A percentile compares a stretch with the other conserved stretches of the same genome.
Conservation (phyloP, 495 filamentous ascomycete species). For the Cercophora samala region DNA sequence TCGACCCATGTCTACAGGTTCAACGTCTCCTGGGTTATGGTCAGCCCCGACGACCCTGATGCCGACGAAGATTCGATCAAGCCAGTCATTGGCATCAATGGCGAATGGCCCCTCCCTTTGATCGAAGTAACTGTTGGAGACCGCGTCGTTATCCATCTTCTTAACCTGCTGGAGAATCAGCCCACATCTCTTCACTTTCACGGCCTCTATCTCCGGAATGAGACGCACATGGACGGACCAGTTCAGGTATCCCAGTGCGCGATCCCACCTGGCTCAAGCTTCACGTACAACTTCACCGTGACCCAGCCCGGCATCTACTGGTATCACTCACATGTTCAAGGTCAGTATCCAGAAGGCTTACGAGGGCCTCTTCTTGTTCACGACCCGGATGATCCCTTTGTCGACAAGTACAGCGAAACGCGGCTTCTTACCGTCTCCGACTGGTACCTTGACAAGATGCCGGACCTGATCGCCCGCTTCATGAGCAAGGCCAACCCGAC, state of each 20-base stretch:
- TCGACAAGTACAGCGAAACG: slow-evolving; percentile 63
- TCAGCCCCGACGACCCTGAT: slow-evolving; percentile 62
- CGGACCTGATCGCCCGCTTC: slow-evolving; percentile 53
- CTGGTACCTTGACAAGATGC: slow-evolving; percentile 64
- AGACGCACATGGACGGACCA: slow-evolving; percentile 71
- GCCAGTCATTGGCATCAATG: slow-evolving; percentile 76
- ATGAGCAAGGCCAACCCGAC: slow-evolving; percentile 57
- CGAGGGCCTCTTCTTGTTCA: slow-evolving; percentile 69
- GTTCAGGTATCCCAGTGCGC: slow-evolving; percentile 64
- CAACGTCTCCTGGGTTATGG: slow-evolving; percentile 73
- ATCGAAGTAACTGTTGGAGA: slow-evolving; percentile 71
- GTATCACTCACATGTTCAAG: slow-evolving; percentile 72
- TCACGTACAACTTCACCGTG: slow-evolving; percentile 78
- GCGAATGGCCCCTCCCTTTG: slow-evolving; percentile 69
- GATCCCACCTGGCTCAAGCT: slow-evolving; percentile 58
- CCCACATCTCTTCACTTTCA: slow-evolving; percentile 72
- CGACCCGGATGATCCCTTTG: slow-evolving; percentile 60
- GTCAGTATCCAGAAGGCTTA: slow-evolving; percentile 74
- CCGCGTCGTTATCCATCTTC: slow-evolving; percentile 63
- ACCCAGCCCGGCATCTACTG: slow-evolving; percentile 71
- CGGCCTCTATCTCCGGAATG: slow-evolving; percentile 69
- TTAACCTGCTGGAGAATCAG: slow-evolving; percentile 71
- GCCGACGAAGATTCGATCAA: slow-evolving; percentile 41
- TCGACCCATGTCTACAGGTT: slow-evolving; percentile 73
- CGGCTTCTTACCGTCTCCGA: slow-evolving; percentile 63